Evolutionary conservation across 306 rosid species (phyloP).

Genomic region (Acmispon strigosus): DNA sequence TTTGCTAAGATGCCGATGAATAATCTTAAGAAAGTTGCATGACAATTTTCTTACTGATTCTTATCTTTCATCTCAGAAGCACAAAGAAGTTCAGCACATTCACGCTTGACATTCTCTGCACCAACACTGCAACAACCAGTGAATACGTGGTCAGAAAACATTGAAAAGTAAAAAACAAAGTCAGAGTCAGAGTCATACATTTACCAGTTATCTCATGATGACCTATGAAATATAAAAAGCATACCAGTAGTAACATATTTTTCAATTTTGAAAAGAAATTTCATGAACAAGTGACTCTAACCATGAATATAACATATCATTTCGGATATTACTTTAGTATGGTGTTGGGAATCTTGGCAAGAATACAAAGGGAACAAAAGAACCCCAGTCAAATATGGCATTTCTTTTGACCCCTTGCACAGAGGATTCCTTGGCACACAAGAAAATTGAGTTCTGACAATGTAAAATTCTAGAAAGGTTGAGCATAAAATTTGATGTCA

Average conservation of each 20-base stretch:
- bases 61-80: conserved; percentile 15
- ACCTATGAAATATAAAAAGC: not conserved
- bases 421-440: not conserved
- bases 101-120: conserved; percentile 15
- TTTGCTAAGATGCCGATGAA: not conserved
- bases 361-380: not conserved
- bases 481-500: not conserved
- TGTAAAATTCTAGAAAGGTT: not conserved
- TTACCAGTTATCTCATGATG: not conserved
- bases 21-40: not conserved
- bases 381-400: not conserved
- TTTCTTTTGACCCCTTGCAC: not conserved
- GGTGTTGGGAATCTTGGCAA: not conserved
- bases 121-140: conserved; percentile 8
- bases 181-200: not conserved
- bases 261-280: not conserved
- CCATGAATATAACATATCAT: not conserved
- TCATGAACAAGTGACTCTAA: not conserved
- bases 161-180: not conserved
- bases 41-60: conserved; percentile 8
- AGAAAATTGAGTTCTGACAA: not conserved
- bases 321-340: not conserved
- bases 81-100: conserved; percentile 16
- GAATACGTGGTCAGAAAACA: not conserved
- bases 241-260: not conserved